Conservation (phyloP, 306 rosid genomes). For the Astragalus glycyphyllos region DNA sequence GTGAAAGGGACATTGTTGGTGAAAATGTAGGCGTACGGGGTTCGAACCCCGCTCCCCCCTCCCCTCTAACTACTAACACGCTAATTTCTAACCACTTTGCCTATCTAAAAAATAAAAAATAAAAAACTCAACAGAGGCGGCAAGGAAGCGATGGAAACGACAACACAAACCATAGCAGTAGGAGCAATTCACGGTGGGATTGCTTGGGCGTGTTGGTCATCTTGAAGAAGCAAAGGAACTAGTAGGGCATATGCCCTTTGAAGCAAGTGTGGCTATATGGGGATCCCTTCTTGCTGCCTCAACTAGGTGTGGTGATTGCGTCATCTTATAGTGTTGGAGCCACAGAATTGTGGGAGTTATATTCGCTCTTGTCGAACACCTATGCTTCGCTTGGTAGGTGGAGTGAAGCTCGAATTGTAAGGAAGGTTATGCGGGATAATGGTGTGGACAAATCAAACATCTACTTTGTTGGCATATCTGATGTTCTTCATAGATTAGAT, state of each 20-base stretch:
- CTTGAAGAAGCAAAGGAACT: slow-evolving; percentile 68
- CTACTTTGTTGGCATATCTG: slow-evolving; percentile 47
- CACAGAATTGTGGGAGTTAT: slow-evolving; percentile 65
- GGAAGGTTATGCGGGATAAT: slow-evolving; percentile 64
- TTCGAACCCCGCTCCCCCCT: too few relatives aligned
- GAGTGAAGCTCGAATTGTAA: slow-evolving; percentile 65
- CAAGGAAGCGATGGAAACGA: too few relatives aligned
- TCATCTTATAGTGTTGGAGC: slow-evolving; percentile 61
- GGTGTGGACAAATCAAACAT: slow-evolving; percentile 55
- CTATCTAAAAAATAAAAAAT: too few relatives aligned
- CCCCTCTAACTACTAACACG: too few relatives aligned
- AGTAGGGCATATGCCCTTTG: slow-evolving; percentile 60
- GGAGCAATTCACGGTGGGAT: too few relatives aligned
- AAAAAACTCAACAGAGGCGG: too few relatives aligned
- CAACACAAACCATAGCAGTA: too few relatives aligned
- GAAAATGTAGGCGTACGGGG: too few relatives aligned
- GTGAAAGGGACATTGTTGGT: too few relatives aligned
- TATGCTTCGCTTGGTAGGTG: slow-evolving; percentile 68
- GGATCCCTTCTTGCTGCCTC: slow-evolving; percentile 79
- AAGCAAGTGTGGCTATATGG: slow-evolving; percentile 76
- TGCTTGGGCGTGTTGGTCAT: slow-evolving; percentile 72
- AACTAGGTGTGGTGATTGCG: slow-evolving; percentile 51
- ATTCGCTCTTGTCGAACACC: slow-evolving; percentile 63
- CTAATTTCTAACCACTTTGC: too few relatives aligned
- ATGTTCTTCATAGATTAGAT: slow-evolving; percentile 50